These are phyloP conservation scores for Moniliella sp. DNA, from an alignment of 1,284 basidiomycete species.

Conservation along the genomic window DNA sequence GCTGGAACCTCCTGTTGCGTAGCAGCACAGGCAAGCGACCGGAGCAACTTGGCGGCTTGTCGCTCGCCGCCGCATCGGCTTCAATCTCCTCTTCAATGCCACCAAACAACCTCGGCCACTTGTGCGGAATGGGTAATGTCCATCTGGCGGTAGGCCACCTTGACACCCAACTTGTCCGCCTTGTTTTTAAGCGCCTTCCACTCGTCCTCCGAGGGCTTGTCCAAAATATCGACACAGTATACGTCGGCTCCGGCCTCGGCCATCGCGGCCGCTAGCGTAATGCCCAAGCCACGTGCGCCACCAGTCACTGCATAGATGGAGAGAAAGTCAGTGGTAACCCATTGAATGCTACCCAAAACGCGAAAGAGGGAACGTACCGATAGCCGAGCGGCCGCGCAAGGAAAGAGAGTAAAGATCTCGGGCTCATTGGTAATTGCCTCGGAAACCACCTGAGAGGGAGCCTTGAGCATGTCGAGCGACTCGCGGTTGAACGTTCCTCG, in stretches of 20 bases:
- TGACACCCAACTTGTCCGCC: constrained; percentile 6
- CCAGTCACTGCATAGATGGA: background rate
- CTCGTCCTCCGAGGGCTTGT: constrained; percentile 40
- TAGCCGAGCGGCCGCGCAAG: background rate
- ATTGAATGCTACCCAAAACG: background rate
- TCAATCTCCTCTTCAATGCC: background rate
- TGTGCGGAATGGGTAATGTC: background rate
- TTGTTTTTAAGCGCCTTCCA: constrained; percentile 30
- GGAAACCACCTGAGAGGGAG: background rate
- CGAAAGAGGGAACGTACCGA: background rate
- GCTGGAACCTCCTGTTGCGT: constrained; percentile 47
- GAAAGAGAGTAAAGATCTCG: background rate
- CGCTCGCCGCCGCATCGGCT: constrained; percentile 11
- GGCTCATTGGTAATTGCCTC: background rate
- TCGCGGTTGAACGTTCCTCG: background rate
- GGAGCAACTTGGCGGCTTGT: constrained; percentile 46
- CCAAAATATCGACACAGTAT: constrained; percentile 53
- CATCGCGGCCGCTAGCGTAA: constrained; percentile 57
- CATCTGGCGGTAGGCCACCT: background rate
- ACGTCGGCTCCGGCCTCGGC: constrained; percentile 57
- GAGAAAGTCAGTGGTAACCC: background rate
- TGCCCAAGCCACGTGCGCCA: constrained; percentile 8
- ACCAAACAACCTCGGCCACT: background rate
- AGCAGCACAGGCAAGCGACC: constrained; percentile 55
- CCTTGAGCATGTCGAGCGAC: background rate